Percentiles rank a stretch among this genome's conserved stretches.
Conservation (phyloP, 768 basidiomycete genomes). For the Podaxis sp. region DNA sequence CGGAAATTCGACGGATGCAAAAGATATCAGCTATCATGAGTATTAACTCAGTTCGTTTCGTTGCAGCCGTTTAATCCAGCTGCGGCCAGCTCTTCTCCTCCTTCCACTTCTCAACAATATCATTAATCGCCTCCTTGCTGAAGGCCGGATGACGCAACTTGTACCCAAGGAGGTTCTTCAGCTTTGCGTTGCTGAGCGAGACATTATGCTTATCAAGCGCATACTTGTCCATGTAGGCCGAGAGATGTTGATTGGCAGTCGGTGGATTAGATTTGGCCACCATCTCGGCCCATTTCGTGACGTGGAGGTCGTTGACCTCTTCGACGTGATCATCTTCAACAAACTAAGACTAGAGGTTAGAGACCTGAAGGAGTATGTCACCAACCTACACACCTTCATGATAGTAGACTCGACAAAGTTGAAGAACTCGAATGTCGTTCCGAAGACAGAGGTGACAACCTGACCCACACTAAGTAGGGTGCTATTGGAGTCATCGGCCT, state of each 20-base stretch:
- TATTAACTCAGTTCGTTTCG: not conserved
- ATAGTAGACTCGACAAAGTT: slow-evolving; percentile 65
- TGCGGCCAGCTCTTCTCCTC: slow-evolving; percentile 64
- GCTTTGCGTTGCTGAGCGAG: slow-evolving; percentile 68
- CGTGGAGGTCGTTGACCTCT: slow-evolving; percentile 84
- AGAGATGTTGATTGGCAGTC: slow-evolving; percentile 67
- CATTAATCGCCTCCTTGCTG: slow-evolving; percentile 57
- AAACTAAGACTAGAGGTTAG: not conserved
- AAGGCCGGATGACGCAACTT: slow-evolving; percentile 62
- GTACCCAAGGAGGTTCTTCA: slow-evolving; percentile 74
- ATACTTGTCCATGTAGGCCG: slow-evolving; percentile 78
- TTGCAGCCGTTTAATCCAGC: slow-evolving; percentile 24
- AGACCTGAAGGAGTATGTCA: not conserved
- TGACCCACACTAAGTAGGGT: slow-evolving; percentile 68
- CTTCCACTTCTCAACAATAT: slow-evolving; percentile 81
- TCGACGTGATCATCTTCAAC: slow-evolving; percentile 65
- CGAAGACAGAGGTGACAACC: slow-evolving; percentile 68
- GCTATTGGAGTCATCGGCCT: slow-evolving; percentile 78
- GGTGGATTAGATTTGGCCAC: slow-evolving; percentile 69
- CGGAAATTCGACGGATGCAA: not conserved
- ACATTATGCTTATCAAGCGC: slow-evolving; percentile 68
- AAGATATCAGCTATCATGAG: slow-evolving; percentile 14
- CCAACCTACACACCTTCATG: slow-evolving; percentile 52
- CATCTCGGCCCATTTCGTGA: slow-evolving; percentile 83
- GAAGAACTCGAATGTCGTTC: slow-evolving; percentile 81